Conservation (phyloP, 176 grass and related monocot genomes). For the Secale cereale region DNA sequence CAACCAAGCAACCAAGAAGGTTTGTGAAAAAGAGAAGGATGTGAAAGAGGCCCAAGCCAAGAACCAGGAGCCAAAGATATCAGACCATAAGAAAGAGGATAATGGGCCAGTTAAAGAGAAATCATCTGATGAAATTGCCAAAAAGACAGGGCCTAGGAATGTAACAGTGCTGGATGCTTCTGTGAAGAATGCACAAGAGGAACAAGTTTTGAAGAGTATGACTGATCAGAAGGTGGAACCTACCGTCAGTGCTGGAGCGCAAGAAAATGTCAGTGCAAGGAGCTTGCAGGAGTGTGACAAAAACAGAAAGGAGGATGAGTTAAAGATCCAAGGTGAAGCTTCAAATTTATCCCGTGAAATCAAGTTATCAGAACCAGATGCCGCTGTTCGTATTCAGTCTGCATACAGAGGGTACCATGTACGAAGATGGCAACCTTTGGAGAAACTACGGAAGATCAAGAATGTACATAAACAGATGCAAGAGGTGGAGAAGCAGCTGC, state of each 20-base stretch:
- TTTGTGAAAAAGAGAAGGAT: constrained; percentile 16
- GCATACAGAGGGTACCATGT: constrained; percentile 66
- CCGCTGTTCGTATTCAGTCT: constrained; percentile 61
- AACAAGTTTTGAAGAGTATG: constrained; percentile 7
- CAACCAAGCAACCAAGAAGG: constrained; percentile 19
- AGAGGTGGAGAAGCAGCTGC: constrained; percentile 44
- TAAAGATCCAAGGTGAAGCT: not conserved
- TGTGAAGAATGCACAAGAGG: constrained; percentile 6
- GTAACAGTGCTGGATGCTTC: constrained; percentile 9
- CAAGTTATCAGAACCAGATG: constrained; percentile 46
- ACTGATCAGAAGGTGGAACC: constrained; percentile 9
- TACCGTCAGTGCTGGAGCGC: not conserved
- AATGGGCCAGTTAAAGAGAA: constrained; percentile 24
- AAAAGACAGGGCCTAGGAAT: not conserved
- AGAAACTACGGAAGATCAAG: constrained; percentile 69
- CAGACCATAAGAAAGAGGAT: not conserved
- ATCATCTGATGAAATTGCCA: constrained; percentile 1
- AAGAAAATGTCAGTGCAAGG: not conserved
- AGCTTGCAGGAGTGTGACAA: constrained; percentile 22
- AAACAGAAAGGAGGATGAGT: not conserved
- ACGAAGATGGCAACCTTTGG: constrained; percentile 62
- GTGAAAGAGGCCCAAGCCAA: constrained; percentile 7
- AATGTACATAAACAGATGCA: constrained; percentile 41
- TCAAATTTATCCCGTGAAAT: not conserved
- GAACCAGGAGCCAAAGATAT: constrained; percentile 18